phyloP scores from a whole-genome alignment of 2,329 filamentous ascomycete genomes.

The Coniella lustricola region DNA sequence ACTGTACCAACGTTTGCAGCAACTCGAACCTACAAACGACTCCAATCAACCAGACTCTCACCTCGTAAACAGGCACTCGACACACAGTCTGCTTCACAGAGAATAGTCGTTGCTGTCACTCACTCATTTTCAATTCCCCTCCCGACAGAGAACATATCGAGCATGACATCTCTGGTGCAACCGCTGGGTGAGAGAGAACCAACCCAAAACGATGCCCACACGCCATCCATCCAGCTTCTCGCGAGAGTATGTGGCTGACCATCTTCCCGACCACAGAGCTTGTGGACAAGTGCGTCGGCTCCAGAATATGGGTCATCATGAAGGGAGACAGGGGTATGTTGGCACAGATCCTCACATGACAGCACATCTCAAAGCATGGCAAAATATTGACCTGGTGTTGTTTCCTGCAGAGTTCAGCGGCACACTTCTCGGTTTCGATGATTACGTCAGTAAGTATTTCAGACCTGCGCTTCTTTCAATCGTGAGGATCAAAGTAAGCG shows the following conservation, averaged over 20 bases:
- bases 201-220: no score
- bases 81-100: no score
- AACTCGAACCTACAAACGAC: background rate
- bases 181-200: slow-evolving; percentile 61
- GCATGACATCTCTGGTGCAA: slow-evolving; percentile 67
- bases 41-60: background rate
- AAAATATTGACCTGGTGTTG: background rate
- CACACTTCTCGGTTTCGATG: slow-evolving; percentile 90
- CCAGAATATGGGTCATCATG: slow-evolving; percentile 98
- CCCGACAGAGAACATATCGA: background rate
- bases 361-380: no score
- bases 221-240: slow-evolving; percentile 20
- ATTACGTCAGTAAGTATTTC: slow-evolving; percentile 90
- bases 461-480: background rate
- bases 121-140: background rate
- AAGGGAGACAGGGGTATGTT: slow-evolving; percentile 91
- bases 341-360: background rate
- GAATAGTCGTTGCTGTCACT: background rate
- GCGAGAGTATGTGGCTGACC: slow-evolving; percentile 5
- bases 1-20: slow-evolving; percentile 7
- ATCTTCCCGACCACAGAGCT: slow-evolving; percentile 58
- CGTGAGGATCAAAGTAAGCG: background rate
- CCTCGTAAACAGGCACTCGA: background rate
- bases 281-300: slow-evolving; percentile 98
- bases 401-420: slow-evolving; percentile 75